Evolutionary conservation across 2,329 filamentous ascomycete species (phyloP).

Genomic region (Aspergillus sp.): DNA sequence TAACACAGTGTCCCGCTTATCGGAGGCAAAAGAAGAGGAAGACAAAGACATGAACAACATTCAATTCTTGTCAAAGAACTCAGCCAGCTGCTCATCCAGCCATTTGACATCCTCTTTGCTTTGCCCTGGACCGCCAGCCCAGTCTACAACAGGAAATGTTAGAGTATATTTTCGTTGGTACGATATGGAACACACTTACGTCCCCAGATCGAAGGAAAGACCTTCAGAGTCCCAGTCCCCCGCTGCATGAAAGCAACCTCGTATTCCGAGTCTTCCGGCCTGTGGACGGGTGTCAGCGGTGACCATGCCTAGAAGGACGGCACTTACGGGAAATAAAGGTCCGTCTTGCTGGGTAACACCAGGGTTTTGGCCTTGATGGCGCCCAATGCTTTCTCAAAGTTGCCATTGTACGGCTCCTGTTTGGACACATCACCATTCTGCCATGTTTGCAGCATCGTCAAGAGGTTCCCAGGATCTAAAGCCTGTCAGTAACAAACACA

Average conservation of each 20-base stretch:
- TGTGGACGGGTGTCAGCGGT: constrained; percentile 31
- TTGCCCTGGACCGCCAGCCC: constrained; percentile 71
- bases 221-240: constrained; percentile 57
- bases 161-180: constrained; percentile 7
- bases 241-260: constrained; percentile 67
- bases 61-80: constrained; percentile 49
- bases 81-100: constrained; percentile 64
- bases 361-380: constrained; percentile 72
- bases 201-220: constrained; percentile 66
- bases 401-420: constrained; percentile 67
- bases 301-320: background rate
- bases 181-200: constrained; percentile 48
- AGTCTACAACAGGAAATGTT: constrained; percentile 40
- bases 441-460: constrained; percentile 78
- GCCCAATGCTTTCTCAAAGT: constrained; percentile 67
- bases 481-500: background rate
- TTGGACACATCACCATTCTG: constrained; percentile 70
- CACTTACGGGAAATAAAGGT: constrained; percentile 74
- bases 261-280: constrained; percentile 73
- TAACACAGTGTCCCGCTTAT: background rate
- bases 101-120: constrained; percentile 71
- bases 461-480: constrained; percentile 70
- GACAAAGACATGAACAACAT: background rate
- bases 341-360: constrained; percentile 71
- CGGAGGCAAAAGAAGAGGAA: background rate